Base-by-base conservation (phyloP, 179 eudicot genomes). In the Gypsophila paniculata region DNA sequence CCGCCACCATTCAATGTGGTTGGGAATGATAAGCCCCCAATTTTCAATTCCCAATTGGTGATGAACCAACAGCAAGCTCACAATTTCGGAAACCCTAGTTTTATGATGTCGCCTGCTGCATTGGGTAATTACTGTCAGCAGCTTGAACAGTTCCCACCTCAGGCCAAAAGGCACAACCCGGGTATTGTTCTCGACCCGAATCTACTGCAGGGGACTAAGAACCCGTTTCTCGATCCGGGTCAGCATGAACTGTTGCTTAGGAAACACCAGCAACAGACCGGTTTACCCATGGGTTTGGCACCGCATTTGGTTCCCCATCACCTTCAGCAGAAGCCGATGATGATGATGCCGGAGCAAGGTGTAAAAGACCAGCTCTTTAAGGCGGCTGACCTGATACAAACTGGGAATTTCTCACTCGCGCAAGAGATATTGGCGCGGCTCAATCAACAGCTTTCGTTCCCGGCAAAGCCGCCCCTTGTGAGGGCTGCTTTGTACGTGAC, bases 361-460 rank as follows among this genome's bases (percentile, higher is more conserved):
- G 76, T 90, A 14, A 82, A 86, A 34, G 93, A 95, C 80, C 93
- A 83, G 88, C 86, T 95, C 18, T 85, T 44, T 68, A 85, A 89
- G 83, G 95, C 88, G 58, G 96, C 95, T 9, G 99, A 92, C 80
- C 83, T 84, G 77, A 82, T 92, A 60, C 83, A 83, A 69, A 69
- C 91, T 11, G 97, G 96, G 74, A 90, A 90, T 51, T 79, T 79
- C 68, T 81, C 83, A n/a, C 99, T 84, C 86, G 97, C 96, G 93
- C 99, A 92, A 82, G 97, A 80, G 99, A 95, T 95, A 95, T 95
- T 95, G 99, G 99, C 99, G 99, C 99, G 99, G 99, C 99, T 95
- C 99, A 95, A 95, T 95, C 99, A 95, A 82, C 99, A 86, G 88
- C 93, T 87, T 79, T 82, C 90, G 70, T 85, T 89, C 5, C 80